phyloP scores from a whole-genome alignment of 2,329 filamentous ascomycete genomes.

The Chrysosporium queenslandicum region DNA sequence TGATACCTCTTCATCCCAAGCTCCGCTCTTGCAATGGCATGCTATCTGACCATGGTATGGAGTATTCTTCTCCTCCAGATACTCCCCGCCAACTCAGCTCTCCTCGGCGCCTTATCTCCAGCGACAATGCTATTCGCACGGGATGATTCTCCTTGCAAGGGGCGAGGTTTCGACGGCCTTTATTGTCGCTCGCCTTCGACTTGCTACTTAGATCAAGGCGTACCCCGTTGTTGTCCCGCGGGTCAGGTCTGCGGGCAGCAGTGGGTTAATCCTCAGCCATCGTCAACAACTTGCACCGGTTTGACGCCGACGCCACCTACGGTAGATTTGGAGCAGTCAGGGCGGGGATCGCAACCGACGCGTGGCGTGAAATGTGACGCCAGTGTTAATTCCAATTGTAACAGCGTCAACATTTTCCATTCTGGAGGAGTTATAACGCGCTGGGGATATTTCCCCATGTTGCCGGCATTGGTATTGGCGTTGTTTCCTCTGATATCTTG shows the following conservation, averaged over 20 bases:
- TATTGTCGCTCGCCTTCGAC: constrained; percentile 12
- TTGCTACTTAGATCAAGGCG: constrained; percentile 23
- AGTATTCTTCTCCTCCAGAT: not conserved
- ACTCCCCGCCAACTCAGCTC: not conserved
- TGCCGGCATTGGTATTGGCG: not conserved
- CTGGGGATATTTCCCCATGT: not conserved
- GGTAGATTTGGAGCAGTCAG: too few relatives aligned
- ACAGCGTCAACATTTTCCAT: not conserved
- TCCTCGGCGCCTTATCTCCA: not conserved
- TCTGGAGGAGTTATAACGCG: not conserved
- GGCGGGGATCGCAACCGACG: not conserved
- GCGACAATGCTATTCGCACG: not conserved
- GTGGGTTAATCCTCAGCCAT: constrained; percentile 3
- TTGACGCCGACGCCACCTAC: not conserved
- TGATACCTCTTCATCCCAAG: not conserved
- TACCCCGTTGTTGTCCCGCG: constrained; percentile 22
- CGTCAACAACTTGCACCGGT: not conserved
- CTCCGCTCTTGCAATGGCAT: not conserved
- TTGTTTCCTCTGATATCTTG: not conserved
- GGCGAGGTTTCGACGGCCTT: constrained; percentile 1
- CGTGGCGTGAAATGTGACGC: not conserved
- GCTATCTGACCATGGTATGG: not conserved
- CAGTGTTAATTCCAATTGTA: constrained; percentile 5
- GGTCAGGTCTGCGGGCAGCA: constrained; percentile 20
- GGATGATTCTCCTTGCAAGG: constrained; percentile 7